These are phyloP conservation scores for Aspergillus leporis DNA, from an alignment of 495 filamentous ascomycete species.

Conservation along the genomic window DNA sequence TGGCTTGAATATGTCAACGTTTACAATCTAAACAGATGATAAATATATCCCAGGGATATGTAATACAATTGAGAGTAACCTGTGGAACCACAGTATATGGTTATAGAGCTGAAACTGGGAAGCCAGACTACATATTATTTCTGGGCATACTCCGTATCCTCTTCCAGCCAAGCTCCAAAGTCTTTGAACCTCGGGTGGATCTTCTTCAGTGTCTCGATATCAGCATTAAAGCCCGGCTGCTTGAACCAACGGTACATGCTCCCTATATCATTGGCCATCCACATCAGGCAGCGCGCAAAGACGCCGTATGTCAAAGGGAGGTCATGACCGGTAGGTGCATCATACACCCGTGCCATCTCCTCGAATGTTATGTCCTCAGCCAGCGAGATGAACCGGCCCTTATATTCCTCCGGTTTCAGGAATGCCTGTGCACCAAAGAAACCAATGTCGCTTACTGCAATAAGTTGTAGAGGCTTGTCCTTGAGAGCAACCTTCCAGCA, in stretches of 20 bases:
- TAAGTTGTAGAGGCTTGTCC: conserved; percentile 54
- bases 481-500: conserved; percentile 47
- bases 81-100: too few relatives aligned
- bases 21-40: too few relatives aligned
- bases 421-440: conserved; percentile 62
- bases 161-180: conserved; percentile 61
- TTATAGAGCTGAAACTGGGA: too few relatives aligned
- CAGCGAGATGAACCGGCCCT: conserved; percentile 48
- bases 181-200: conserved; percentile 54
- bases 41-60: too few relatives aligned
- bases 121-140: background rate
- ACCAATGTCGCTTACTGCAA: conserved; percentile 62
- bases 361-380: conserved; percentile 58
- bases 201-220: conserved; percentile 53
- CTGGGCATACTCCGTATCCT: conserved; percentile 47
- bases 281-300: conserved; percentile 39
- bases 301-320: conserved; percentile 52
- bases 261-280: conserved; percentile 50
- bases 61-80: too few relatives aligned
- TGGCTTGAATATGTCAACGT: too few relatives aligned
- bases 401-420: conserved; percentile 41
- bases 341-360: conserved; percentile 49
- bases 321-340: conserved; percentile 42
- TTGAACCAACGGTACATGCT: conserved; percentile 66
- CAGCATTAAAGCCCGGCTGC: conserved; percentile 57